Evolutionary conservation across 768 basidiomycete genomes (phyloP), one percentile per base, ranked within the genome.

Genomic region (Termitomyces bulborhizus): DNA sequence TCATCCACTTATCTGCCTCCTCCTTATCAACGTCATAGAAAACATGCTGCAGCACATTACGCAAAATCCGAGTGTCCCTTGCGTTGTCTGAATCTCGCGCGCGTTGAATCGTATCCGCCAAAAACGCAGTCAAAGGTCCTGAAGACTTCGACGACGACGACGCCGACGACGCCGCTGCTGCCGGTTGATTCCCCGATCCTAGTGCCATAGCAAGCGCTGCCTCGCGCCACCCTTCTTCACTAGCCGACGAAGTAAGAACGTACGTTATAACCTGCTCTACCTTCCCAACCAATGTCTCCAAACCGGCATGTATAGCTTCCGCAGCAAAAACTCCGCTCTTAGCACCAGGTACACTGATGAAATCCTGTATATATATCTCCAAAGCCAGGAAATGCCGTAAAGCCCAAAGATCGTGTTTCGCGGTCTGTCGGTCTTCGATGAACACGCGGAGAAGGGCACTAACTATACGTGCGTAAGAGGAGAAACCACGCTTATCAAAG

Each of bases 1-100:
- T 64, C 45, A 97, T 67, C 93, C 96, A 96, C 41, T 76, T 65
- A 57, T 93, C 93, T 0, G 82, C 84, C 60, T 95, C 92, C 0
- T 70, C 72, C 44, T 72, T 77, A 3, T 79, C 79, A 0, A 85
- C 75, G 41, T 83, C 84, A 48, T 78, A 73, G 46, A 89, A 68
- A 57, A 82, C 60, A 65, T 84, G 76, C 56, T 79, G 78, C 37
- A 97, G 63, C 5, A 93, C 73, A 21, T 72, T 69, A 45, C 79
- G 72, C 27, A 97, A 67, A 11, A 88, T 73, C 2, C 88, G 75
- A 8, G 82, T 66, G 52, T 87, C 83, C 24, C 82, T 69, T 3
- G 80, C 65, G 34, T 69, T 73, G 61, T 88, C 83, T 11, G 63
- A 68, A 42, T 69, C 59, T 43, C 66, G 61, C 12, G 74, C 65